Evolutionary conservation across 768 basidiomycete genomes (phyloP), one percentile per base, ranked within the genome.

Genomic region (Kwoniella shandongensis): DNA sequence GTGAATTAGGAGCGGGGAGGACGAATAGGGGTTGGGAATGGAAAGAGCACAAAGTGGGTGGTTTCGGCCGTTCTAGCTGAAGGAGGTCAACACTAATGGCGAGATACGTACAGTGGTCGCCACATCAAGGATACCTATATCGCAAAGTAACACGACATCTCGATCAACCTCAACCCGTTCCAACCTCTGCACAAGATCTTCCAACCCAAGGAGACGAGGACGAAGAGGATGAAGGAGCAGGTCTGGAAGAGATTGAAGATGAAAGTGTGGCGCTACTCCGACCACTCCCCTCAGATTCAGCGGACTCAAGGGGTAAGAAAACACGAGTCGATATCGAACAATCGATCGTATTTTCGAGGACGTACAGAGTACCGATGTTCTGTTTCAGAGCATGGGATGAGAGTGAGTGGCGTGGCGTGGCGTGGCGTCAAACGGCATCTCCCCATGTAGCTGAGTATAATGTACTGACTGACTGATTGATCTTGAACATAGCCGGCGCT

Each of bases 11-110:
- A 27, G 25, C 36, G 10, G 36, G 35, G 22, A 25, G 56, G 40
- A 63, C 44, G 25, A 63, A 63, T 49, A 26, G 23, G 3, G 59
- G 59, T 8, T 65, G 63, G 59, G 45, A 29, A 46, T 61, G 59
- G 63, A 11, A 42, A 48, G 59, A 65, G 41, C 45, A 61, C 25
- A 39, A 51, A 17, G 59, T 65, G 35, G 25, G 59, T 59, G 7
- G 36, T 15, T 39, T 40, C 17, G 32, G 6, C 13, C 12, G 11
- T n/a, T 13, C n/a, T n/a, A n/a, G n/a, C n/a, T n/a, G n/a, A n/a
- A n/a, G n/a, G n/a, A n/a, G n/a, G n/a, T n/a, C n/a, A n/a, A n/a
- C n/a, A n/a, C n/a, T n/a, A n/a, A n/a, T n/a, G n/a, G n/a, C n/a
- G n/a, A 44, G n/a, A 38, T 3, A 51, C 15, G 11, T 17, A 46